Evolutionary conservation across 2,329 filamentous ascomycete genomes (phyloP), one percentile per base, ranked within the genome.

Genomic region (Arthrobotrys megalospora): DNA sequence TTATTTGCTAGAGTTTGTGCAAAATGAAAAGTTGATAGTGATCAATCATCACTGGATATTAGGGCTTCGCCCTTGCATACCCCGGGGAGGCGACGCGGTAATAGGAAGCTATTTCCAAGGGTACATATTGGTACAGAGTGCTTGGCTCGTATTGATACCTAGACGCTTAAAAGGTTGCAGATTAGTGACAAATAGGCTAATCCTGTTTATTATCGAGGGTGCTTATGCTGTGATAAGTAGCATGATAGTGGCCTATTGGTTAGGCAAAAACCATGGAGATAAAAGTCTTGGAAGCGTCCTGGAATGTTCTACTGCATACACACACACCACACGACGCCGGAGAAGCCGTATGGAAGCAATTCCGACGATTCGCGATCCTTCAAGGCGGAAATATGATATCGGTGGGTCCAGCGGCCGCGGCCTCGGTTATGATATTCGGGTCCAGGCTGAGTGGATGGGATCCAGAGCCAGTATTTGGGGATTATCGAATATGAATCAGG

Each of bases 401-500:
- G 38, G 55, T 70, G 72, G 72, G 72, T 50, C 63, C 21, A 21
- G 12, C 53, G 32, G 52, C 45, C 43, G 16, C 41, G 24, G 62
- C 12, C 72, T 76, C 65, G 64, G 64, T 36, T 68, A 62, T 43
- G 24, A n/a, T 50, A 52, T 21, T 70, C 58, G 66, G 65, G 66
- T 60, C 41, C 43, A 45, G 10, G 53, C 21, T 77, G 60, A 70
- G 65, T 70, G 73, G 73, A 67, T 62, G 45, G 52, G 24, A 53
- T 64, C 21, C 43, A 43, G 45, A 55, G 34, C 50, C 38, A 43
- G 50, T 77, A 66, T 70, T 38, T 70, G 50, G 58, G 64, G 50
- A 64, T 58, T 43, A 16, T 58, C 47, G 60, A 71, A 71, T 77
- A 64, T 77, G 73, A 77, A 70, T 77, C 73, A 77, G 73, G 73